Evolutionary conservation across 2,329 filamentous ascomycete genomes (phyloP).

Genomic region (Aspergillus ruber): DNA sequence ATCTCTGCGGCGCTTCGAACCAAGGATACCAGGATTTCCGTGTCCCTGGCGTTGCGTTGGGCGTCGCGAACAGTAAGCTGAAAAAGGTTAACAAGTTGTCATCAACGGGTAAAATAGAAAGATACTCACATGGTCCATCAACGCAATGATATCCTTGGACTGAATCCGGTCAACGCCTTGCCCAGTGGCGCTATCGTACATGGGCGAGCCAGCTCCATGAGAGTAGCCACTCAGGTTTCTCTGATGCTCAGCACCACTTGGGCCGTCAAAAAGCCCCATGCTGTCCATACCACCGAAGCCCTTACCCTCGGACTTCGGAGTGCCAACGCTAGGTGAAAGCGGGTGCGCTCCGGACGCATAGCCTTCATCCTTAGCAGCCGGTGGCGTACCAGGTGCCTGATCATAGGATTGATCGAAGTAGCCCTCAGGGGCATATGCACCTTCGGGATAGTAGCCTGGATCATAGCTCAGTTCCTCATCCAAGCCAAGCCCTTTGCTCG

Average conservation of each 20-base stretch:
- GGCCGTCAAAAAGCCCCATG: constrained; percentile 46
- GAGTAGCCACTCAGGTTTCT: constrained; percentile 83
- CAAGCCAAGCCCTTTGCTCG: constrained; percentile 49
- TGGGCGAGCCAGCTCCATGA: constrained; percentile 79
- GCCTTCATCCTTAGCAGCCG: constrained; percentile 72
- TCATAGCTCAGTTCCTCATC: constrained; percentile 52
- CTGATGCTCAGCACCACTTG: constrained; percentile 38
- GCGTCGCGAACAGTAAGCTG: constrained; percentile 91
- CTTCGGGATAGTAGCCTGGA: constrained; percentile 53
- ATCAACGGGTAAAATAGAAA: not conserved
- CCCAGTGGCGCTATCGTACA: constrained; percentile 86
- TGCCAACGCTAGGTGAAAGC: constrained; percentile 44
- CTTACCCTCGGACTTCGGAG: constrained; percentile 41
- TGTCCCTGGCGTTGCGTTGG: constrained; percentile 90
- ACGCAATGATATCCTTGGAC: constrained; percentile 89
- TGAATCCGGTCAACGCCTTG: constrained; percentile 85
- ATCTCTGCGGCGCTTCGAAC: constrained; percentile 93
- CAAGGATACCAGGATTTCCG: constrained; percentile 89
- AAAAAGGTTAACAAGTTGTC: constrained; percentile 19
- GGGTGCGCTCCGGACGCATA: constrained; percentile 74
- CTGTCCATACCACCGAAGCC: constrained; percentile 50
- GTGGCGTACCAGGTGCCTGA: constrained; percentile 45
- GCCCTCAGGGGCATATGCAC: constrained; percentile 32
- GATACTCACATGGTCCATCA: constrained; percentile 83
- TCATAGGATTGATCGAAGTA: constrained; percentile 34